Base-by-base conservation (phyloP, 495 filamentous ascomycete species). In the Penicillium manginii region DNA sequence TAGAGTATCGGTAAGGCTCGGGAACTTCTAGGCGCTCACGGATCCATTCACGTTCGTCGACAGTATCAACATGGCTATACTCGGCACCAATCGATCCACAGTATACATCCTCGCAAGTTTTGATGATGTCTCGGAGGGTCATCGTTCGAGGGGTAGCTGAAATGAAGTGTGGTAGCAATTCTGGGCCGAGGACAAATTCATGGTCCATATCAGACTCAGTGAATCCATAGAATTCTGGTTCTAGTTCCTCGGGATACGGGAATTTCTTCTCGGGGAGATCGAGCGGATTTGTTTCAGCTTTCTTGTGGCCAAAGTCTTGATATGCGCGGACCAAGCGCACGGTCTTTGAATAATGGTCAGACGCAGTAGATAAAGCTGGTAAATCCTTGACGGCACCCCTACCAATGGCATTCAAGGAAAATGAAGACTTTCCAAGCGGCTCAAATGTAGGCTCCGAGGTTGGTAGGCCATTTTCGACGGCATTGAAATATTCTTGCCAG, bases 401-500 rank as follows among this genome's bases (percentile, higher is more conserved):
- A 89, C 97, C 97, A 62, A 92, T 90, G 0, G 35, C 14, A 37
- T 37, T n/a, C 35, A 37, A 37, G 15, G 9, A n/a, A 5, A n/a
- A 37, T 37, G 3, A 11, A 45, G 18, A 19, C n/a, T 17, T 21
- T 10, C 5, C 40, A 10, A 17, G 18, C 1, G 40, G 40, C 9
- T 45, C 40, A 45, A 45, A 19, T 10, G n/a, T 21, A 45, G 40
- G 40, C 40, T 45, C 40, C 9, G 40, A 9, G 2, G 18, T 83
- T 60, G 86, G 87, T 54, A 87, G 75, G 73, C 94, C 96, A 56
- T 86, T 87, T 79, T 98, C 94, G 91, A 98, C 97, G 77, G 98
- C 98, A 72, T 86, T 88, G 84, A 98, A 98, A 86, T 98, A 98
- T 63, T 93, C 88, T 79, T 97, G 94, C 94, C 94, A 98, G 72